Base-by-base conservation (phyloP, 495 filamentous ascomycete genomes). In the Penicillium canariense region DNA sequence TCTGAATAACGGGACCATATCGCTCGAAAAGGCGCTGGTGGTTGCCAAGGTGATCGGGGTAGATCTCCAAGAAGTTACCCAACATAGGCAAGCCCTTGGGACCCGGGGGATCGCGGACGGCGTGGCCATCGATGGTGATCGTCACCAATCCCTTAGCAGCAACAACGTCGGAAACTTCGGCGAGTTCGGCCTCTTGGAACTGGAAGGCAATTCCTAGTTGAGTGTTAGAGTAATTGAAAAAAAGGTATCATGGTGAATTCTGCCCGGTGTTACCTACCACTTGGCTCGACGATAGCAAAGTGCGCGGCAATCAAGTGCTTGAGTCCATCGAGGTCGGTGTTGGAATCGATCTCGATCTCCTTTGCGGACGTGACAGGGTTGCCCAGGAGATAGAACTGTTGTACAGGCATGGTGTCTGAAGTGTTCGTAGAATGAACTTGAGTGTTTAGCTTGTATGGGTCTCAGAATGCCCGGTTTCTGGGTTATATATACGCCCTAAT, bases 1-100 rank as follows among this genome's bases (percentile, higher is more conserved):
- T 82, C 57, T 81, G 78, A 66, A 83, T 69, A 27, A 85, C 54
- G 0, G 69, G 70, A 4, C 81, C 81, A 61, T 82, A 83, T 28
- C 70, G 60, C 5, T 72, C 65, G 54, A 82, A 83, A 0, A 84
- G 75, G 1, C 81, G 74, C 30, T 82, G 66, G 59, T 84, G 75
- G 66, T 85, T 85, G 5, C 81, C 81, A 0, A 83, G 63, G 53
- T 80, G 80, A 60, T 85, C 82, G 0, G 82, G 80, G 57, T 72
- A 85, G 20, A 84, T 62, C 56, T 84, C 81, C 56, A 77, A 80
- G 68, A 69, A 77, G 59, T 67, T 77, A 4, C 81, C 81, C 25
- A 80, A 70, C 12, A 67, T 58, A 5, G 82, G 81, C 4, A 84
- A 56, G 4, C 71, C 75, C 2, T 59, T 55, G 3, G 80, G 81